phyloP scores from a whole-genome alignment of 306 rosid species.

The Gillenia trifoliata region DNA sequence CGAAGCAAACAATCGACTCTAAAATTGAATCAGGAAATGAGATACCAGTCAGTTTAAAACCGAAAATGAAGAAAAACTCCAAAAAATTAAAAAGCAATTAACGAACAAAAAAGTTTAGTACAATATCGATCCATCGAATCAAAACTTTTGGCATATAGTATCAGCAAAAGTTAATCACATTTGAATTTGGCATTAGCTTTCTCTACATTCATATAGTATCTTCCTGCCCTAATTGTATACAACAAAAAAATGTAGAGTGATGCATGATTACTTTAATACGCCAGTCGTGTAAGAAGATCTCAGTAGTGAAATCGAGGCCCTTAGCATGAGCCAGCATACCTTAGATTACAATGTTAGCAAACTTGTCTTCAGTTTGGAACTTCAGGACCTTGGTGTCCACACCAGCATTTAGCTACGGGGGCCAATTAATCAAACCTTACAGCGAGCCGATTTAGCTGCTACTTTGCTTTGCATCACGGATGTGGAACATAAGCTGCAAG shows the following conservation, averaged over 20 bases:
- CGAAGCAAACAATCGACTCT: not conserved
- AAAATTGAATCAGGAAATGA: too few species aligned
- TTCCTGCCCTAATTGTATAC: not conserved
- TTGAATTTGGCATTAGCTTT: not conserved
- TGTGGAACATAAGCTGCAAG: conserved; percentile 79
- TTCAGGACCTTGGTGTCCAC: not conserved
- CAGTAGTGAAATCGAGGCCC: not conserved
- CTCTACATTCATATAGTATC: not conserved
- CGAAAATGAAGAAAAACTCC: not conserved
- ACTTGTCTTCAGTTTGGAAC: not conserved
- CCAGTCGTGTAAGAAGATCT: not conserved
- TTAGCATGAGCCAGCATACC: not conserved
- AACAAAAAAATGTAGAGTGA: not conserved
- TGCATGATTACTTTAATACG: not conserved
- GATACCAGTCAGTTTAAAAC: not conserved
- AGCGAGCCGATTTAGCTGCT: not conserved
- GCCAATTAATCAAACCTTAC: not conserved
- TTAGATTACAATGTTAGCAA: not conserved
- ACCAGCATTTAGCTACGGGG: not conserved
- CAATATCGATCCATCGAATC: not conserved
- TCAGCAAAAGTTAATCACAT: not conserved
- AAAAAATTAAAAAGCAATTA: not conserved
- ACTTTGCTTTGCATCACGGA: conserved; percentile 58
- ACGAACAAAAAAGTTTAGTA: not conserved
- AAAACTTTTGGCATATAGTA: not conserved